Percentiles rank a stretch among this genome's conserved stretches.
These are phyloP conservation scores for Handroanthus guayacan DNA, from an alignment of 257 asterid species.

Conservation along the genomic window DNA sequence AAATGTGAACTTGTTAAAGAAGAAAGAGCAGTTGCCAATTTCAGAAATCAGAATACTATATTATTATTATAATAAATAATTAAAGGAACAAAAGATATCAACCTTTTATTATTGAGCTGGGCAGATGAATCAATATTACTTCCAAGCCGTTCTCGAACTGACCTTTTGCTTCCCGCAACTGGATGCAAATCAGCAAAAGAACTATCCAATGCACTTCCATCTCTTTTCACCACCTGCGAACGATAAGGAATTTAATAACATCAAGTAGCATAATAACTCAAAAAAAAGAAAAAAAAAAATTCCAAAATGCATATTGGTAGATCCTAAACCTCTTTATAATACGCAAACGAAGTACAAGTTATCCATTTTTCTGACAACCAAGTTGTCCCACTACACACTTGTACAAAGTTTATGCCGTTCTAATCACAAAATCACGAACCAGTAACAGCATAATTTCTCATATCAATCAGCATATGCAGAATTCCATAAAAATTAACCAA, in stretches of 20 bases:
- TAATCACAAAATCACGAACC: conserved; percentile 5
- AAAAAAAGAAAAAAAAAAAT: background rate
- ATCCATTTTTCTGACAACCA: conserved; percentile 6
- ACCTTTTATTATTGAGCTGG: conserved; percentile 71
- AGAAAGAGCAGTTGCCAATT: conserved; percentile 15
- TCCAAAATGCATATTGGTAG: background rate
- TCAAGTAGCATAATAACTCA: background rate
- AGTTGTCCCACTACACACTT: conserved; percentile 1
- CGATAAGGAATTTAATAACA: conserved; percentile 11
- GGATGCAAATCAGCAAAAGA: conserved; percentile 44
- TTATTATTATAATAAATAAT: background rate
- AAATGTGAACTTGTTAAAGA: conserved; percentile 4
- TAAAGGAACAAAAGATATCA: background rate
- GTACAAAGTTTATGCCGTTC: background rate
- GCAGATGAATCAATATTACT: conserved; percentile 55
- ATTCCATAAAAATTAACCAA: background rate
- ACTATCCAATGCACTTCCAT: conserved; percentile 47
- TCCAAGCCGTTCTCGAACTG: conserved; percentile 87
- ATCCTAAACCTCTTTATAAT: background rate
- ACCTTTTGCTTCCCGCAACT: conserved; percentile 70
- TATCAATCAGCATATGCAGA: background rate
- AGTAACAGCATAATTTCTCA: background rate
- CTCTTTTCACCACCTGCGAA: conserved; percentile 79
- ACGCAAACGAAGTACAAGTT: conserved; percentile 27
- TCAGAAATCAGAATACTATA: background rate